phyloP scores from a whole-genome alignment of 495 filamentous ascomycete genomes.

The Lasiosphaeria hispida region DNA sequence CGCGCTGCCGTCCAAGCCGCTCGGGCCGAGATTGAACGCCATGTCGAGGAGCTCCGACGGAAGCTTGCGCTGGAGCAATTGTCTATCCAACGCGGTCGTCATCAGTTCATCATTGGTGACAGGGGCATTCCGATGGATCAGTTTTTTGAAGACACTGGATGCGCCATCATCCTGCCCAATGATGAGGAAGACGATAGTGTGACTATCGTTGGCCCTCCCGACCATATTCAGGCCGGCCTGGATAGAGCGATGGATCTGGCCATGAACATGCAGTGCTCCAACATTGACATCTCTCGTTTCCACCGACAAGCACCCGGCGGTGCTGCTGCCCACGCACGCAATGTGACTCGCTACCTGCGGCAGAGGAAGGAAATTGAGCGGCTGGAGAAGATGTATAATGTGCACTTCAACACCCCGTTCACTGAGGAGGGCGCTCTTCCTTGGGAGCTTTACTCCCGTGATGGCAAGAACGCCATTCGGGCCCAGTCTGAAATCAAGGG shows the following conservation, averaged over 20 bases:
- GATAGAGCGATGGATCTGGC: conserved; percentile 81
- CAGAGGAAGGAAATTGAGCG: conserved; percentile 72
- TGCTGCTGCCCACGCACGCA: conserved; percentile 72
- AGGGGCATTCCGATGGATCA: conserved; percentile 72
- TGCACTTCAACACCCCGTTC: conserved; percentile 75
- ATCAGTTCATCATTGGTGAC: conserved; percentile 89
- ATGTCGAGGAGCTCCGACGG: conserved; percentile 66
- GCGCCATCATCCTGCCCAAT: conserved; percentile 76
- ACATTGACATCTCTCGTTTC: conserved; percentile 73
- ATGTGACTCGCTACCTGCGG: conserved; percentile 78
- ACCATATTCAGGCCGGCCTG: conserved; percentile 67
- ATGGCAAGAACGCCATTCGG: conserved; percentile 77
- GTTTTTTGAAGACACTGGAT: conserved; percentile 88
- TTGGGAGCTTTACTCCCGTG: conserved; percentile 82
- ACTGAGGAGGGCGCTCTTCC: conserved; percentile 58
- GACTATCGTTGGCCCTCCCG: conserved; percentile 75
- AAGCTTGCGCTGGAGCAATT: conserved; percentile 69
- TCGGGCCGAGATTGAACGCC: conserved; percentile 72
- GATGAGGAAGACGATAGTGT: conserved; percentile 73
- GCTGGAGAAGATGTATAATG: conserved; percentile 72
- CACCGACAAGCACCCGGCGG: conserved; percentile 70
- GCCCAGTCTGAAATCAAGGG: conserved; percentile 79
- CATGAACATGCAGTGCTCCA: conserved; percentile 73
- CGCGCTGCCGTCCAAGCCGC: conserved; percentile 77
- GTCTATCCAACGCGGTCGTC: conserved; percentile 71